Percentiles rank a stretch among this genome's conserved stretches.
These are phyloP conservation scores for Cercospora sp. DNA, from an alignment of 2,329 filamentous ascomycete genomes.

Conservation along the genomic window DNA sequence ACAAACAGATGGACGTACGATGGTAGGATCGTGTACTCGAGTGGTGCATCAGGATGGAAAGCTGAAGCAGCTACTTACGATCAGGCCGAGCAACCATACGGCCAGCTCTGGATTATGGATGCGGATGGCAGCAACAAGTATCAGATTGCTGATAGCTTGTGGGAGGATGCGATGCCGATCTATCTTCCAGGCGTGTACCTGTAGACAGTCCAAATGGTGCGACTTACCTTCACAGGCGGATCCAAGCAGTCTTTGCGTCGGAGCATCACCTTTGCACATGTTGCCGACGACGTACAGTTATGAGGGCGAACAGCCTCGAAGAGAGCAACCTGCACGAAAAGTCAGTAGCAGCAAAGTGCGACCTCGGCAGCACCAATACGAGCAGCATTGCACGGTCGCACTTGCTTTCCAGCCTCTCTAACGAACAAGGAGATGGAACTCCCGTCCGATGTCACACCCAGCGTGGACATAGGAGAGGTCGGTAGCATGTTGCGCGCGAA, in stretches of 20 bases:
- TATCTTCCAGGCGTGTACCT: slow-evolving; percentile 4
- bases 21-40: slow-evolving; percentile 7
- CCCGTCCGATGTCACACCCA: slow-evolving; percentile 15
- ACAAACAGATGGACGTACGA: slow-evolving; percentile 10
- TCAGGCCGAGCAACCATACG: slow-evolving; percentile 14
- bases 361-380: slow-evolving; percentile 22
- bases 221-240: background rate
- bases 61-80: slow-evolving; percentile 7
- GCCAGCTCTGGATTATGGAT: slow-evolving; percentile 16
- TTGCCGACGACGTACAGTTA: background rate
- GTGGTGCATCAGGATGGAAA: slow-evolving; percentile 6
- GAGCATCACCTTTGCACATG: background rate
- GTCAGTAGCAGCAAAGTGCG: background rate
- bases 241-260: background rate
- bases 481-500: background rate
- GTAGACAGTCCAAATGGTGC: background rate
- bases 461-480: slow-evolving; percentile 15
- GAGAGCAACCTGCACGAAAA: background rate
- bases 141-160: slow-evolving; percentile 15
- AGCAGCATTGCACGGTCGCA: background rate
- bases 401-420: slow-evolving; percentile 10
- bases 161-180: slow-evolving; percentile 16
- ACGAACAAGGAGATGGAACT: slow-evolving; percentile 15
- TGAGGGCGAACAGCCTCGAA: background rate
- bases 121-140: slow-evolving; percentile 17